Conservation (phyloP, 305 asterid genomes). For the Euphrasia arctica region DNA sequence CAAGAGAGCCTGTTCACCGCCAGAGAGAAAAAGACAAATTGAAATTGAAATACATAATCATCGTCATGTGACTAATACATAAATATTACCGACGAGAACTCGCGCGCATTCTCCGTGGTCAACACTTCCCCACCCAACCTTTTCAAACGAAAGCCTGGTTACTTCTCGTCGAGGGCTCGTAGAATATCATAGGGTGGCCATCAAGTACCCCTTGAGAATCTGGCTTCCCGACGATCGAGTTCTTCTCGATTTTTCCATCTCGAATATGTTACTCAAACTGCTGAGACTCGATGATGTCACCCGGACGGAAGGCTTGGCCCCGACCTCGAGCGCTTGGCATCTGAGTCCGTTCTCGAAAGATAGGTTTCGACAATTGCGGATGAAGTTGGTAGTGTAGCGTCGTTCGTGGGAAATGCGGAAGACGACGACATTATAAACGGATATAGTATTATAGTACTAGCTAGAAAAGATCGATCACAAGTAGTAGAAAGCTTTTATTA, state of each 20-base stretch:
- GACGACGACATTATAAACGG: conserved; percentile 41
- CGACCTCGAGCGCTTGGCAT: conserved; percentile 54
- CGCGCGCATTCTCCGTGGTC: conserved; percentile 93
- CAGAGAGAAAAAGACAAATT: not conserved
- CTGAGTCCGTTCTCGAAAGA: conserved; percentile 19
- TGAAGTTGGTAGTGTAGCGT: conserved; percentile 15
- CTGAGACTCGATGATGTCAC: conserved; percentile 79
- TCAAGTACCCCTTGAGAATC: conserved; percentile 73
- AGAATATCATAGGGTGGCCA: conserved; percentile 74
- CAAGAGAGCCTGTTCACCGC: conserved; percentile 63
- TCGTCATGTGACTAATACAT: too few species aligned
- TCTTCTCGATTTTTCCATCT: conserved; percentile 47
- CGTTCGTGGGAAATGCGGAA: conserved; percentile 30
- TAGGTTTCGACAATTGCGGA: conserved; percentile 25
- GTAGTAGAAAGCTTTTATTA: too few species aligned
- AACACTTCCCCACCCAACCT: conserved; percentile 92
- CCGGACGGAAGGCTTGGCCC: conserved; percentile 31
- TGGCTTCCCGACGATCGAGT: conserved; percentile 50
- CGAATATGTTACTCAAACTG: conserved; percentile 74
- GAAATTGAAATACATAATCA: too few species aligned
- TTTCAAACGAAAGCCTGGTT: conserved; percentile 95
- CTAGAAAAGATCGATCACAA: too few species aligned
- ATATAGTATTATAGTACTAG: not conserved
- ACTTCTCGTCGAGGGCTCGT: conserved; percentile 82
- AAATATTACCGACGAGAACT: conserved; percentile 54